Base-by-base conservation (phyloP, 192 early-diverging fungal species). In the Lobosporangium transversale region DNA sequence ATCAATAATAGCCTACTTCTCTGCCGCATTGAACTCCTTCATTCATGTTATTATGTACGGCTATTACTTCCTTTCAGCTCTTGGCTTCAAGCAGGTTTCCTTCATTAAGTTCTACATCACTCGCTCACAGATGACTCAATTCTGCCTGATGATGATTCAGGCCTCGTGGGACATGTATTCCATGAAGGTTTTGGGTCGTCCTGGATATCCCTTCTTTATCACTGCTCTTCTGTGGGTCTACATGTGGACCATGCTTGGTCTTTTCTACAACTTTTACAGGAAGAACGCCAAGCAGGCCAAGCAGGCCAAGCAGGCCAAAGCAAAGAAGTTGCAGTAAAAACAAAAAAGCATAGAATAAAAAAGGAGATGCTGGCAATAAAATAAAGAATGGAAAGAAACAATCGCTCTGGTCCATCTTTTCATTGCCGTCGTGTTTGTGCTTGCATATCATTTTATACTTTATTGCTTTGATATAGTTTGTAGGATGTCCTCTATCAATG, bases 21-120 rank as follows among this genome's bases (percentile, higher is more conserved):
- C 75, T 12, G 81, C 81, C 30, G 63, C 80, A 9, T 82, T 87
- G 53, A 85, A 86, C 80, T 83, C 79, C 27, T 86, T 88, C 71
- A 88, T 89, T 27, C 88, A 89, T 55, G 87, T 89, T 24, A 80
- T 89, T 32, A 89, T 89, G 88, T 89, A 89, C 60, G 88, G 86
- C 3, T 89, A 89, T 75, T 89, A 89, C 74, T 76, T 76, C 73
- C 65, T 89, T 35, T 79, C 83, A 40, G 76, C 83, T 14, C 61
- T 80, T 27, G 68, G 86, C 14, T 81, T 85, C 55, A 70, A 82
- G 51, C 84, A 84, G 60, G 87, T 89, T 14, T 65, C 75, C 5
- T 88, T 89, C 64, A 55, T 89, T 66, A 89, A 89, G 76, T 78
- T 78, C 53, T 89, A 85, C 78, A 89, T 89, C 37, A 89, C 88